Evolutionary conservation across 306 rosid genomes (phyloP).

Genomic region (Abrus precatorius): DNA sequence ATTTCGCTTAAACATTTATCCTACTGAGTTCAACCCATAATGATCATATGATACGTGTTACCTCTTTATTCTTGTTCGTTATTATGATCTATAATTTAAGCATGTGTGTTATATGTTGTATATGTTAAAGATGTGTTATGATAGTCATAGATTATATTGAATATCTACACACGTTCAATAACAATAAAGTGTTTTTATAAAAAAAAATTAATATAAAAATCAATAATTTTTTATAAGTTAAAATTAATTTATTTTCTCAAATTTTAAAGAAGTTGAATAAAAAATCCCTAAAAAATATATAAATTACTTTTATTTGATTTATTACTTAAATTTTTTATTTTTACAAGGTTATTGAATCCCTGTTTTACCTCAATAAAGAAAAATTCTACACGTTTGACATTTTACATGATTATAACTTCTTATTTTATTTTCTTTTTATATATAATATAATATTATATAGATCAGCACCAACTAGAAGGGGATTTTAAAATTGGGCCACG

Average conservation of each 20-base stretch:
- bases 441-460: not conserved
- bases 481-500: not conserved
- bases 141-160: not conserved
- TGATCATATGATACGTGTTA: not conserved
- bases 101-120: not conserved
- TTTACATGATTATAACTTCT: not conserved
- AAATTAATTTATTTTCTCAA: too few species aligned
- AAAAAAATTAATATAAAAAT: not conserved
- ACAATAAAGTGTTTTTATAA: not conserved
- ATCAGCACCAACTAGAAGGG: not conserved
- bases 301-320: too few species aligned
- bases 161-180: not conserved
- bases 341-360: not conserved
- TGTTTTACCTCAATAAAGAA: not conserved
- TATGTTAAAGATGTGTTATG: too few species aligned
- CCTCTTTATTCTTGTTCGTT: not conserved
- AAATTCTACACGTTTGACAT: not conserved
- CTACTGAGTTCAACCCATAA: not conserved
- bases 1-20: conserved; percentile 11
- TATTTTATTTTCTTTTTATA: not conserved
- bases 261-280: too few species aligned
- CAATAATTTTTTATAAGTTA: too few species aligned
- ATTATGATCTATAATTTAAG: not conserved
- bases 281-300: too few species aligned
- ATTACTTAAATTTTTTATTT: too few species aligned